Evolutionary conservation across 495 filamentous ascomycete species (phyloP).

Genomic region (Aspergillus kassunensis): DNA sequence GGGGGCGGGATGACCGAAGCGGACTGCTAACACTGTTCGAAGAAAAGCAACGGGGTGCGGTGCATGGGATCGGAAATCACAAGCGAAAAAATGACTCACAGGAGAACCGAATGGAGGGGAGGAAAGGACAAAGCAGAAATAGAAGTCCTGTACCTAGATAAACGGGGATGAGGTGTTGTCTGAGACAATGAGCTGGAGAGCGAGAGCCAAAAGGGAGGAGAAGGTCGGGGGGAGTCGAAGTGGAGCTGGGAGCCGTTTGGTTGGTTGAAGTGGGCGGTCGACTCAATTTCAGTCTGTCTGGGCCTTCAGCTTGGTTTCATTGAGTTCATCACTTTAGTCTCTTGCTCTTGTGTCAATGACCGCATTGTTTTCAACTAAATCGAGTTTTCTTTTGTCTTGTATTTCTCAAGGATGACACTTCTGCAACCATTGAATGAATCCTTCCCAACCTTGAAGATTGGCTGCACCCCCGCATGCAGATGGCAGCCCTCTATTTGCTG

Average conservation of each 20-base stretch:
- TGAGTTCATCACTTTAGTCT: neutral
- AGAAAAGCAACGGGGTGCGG: too few relatives aligned
- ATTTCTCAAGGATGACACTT: too few relatives aligned
- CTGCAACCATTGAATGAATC: too few relatives aligned
- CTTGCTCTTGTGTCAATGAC: too few relatives aligned
- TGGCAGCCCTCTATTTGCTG: too few relatives aligned
- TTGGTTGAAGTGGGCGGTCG: constrained; percentile 7
- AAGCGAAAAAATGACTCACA: constrained; percentile 2
- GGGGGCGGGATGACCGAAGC: constrained; percentile 9
- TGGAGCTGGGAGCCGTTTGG: constrained; percentile 11
- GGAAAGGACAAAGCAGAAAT: neutral
- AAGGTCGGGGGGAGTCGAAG: constrained; percentile 12
- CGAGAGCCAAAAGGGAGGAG: constrained; percentile 8
- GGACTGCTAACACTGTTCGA: constrained; percentile 9
- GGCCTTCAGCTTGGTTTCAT: neutral
- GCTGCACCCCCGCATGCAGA: too few relatives aligned
- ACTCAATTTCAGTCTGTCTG: neutral
- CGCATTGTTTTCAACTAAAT: too few relatives aligned
- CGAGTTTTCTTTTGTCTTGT: too few relatives aligned
- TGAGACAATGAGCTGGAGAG: too few relatives aligned
- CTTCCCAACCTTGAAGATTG: too few relatives aligned
- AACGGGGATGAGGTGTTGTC: neutral
- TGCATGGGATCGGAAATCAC: constrained; percentile 15
- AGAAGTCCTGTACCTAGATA: too few relatives aligned
- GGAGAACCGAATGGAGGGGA: constrained; percentile 1